Conservation (phyloP, 306 rosid species). For the Datisca glomerata region DNA sequence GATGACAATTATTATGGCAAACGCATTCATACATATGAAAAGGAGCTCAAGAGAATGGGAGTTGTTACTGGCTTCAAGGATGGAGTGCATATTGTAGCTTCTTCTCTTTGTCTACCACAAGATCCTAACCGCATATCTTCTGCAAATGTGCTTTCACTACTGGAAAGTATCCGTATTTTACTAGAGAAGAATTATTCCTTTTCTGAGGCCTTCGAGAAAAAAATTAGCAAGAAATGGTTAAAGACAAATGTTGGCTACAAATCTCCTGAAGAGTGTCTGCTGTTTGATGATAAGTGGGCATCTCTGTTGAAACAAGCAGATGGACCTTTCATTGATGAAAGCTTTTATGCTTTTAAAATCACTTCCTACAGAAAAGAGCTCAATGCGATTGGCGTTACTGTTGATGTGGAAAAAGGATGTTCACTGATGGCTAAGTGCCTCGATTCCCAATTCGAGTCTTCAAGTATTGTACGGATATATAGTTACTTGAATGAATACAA, state of each 20-base stretch:
- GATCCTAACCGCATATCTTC: conserved; percentile 25
- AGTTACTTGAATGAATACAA: conserved; percentile 21
- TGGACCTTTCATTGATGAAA: conserved; percentile 63
- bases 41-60: conserved; percentile 48
- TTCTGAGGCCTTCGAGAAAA: conserved; percentile 17
- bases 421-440: conserved; percentile 35
- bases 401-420: conserved; percentile 27
- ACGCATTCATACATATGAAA: conserved; percentile 26
- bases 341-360: conserved; percentile 32
- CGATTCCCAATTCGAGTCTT: conserved; percentile 12
- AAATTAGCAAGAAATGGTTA: conserved; percentile 43
- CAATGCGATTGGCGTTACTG: conserved; percentile 34
- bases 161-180: conserved; percentile 30
- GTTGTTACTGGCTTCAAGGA: conserved; percentile 32
- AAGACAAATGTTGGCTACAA: conserved; percentile 46
- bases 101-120: conserved; percentile 26
- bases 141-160: conserved; percentile 32
- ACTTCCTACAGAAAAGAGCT: conserved; percentile 35
- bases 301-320: conserved; percentile 25
- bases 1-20: conserved; percentile 36
- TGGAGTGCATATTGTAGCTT: conserved; percentile 33
- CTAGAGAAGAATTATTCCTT: conserved; percentile 3
- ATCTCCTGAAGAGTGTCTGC: conserved; percentile 36
- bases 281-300: conserved; percentile 37
- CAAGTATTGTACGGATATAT: conserved; percentile 29